phyloP scores from a whole-genome alignment of 2,329 filamentous ascomycete genomes.

The Xylariaceae sp. region DNA sequence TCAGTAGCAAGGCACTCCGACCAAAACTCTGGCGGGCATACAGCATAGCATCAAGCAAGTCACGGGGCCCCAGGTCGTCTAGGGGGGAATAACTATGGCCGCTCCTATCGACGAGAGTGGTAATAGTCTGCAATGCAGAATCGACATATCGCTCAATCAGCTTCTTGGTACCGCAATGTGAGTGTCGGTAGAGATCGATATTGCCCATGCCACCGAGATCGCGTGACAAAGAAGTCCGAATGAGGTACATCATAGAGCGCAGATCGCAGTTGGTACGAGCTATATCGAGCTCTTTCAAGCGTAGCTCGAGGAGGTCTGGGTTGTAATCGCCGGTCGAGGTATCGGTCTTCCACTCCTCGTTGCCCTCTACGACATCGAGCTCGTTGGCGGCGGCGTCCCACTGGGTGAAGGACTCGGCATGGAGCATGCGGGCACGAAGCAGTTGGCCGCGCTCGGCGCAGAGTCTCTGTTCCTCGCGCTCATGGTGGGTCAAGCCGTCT shows the following conservation, averaged over 20 bases:
- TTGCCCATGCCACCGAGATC: slow-evolving; percentile 85
- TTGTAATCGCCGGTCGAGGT: slow-evolving; percentile 64
- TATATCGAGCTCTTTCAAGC: slow-evolving; percentile 70
- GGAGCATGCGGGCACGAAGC: slow-evolving; percentile 60
- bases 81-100: slow-evolving; percentile 35
- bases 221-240: slow-evolving; percentile 75
- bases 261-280: slow-evolving; percentile 70
- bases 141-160: slow-evolving; percentile 85
- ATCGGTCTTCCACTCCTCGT: slow-evolving; percentile 76
- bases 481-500: slow-evolving; percentile 49
- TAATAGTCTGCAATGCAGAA: slow-evolving; percentile 70
- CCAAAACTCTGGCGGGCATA: slow-evolving; percentile 76
- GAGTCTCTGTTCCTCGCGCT: slow-evolving; percentile 44
- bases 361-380: slow-evolving; percentile 74
- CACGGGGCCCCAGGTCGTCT: slow-evolving; percentile 54
- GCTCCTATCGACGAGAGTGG: slow-evolving; percentile 63
- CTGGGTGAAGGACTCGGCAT: slow-evolving; percentile 63
- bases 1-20: slow-evolving; percentile 76
- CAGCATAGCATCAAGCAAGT: slow-evolving; percentile 64
- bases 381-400: slow-evolving; percentile 75
- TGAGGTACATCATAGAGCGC: slow-evolving; percentile 70
- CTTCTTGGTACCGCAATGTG: slow-evolving; percentile 79
- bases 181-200: slow-evolving; percentile 75
- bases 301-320: slow-evolving; percentile 61
- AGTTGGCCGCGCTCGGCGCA: slow-evolving; percentile 59